phyloP scores from a whole-genome alignment of 192 early-diverging fungal genomes.

The Gamsiella multidivaricata region DNA sequence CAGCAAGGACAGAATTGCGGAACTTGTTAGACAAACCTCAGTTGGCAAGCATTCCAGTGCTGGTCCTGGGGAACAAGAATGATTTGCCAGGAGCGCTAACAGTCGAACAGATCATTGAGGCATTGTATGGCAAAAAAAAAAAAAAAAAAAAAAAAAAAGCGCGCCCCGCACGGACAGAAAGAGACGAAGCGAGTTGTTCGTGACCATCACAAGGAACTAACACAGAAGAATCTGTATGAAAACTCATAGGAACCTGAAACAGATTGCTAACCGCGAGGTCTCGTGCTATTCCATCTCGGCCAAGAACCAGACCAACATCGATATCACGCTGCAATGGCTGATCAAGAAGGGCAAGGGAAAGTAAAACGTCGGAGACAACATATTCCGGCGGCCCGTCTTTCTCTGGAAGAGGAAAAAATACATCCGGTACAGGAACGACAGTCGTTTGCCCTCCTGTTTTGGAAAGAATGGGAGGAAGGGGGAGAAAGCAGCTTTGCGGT shows the following conservation, averaged over 20 bases:
- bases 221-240: no score
- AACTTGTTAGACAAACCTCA: conserved; percentile 93
- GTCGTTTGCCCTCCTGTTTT: no score
- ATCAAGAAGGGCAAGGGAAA: conserved; percentile 83
- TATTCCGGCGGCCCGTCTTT: not conserved
- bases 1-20: conserved; percentile 92
- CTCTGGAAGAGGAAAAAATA: no score
- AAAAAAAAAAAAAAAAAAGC: no score
- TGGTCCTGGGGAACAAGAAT: conserved; percentile 99
- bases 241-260: conserved; percentile 82
- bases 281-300: conserved; percentile 99
- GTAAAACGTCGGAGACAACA: conserved; percentile 22
- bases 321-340: conserved; percentile 96
- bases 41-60: conserved; percentile 92
- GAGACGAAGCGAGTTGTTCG: not conserved
- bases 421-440: no score
- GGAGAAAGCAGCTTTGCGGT: not conserved
- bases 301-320: conserved; percentile 98
- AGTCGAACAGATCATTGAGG: conserved; percentile 91
- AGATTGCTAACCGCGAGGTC: conserved; percentile 93
- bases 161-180: no score
- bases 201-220: not conserved
- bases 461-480: not conserved
- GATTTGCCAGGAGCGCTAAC: conserved; percentile 89
- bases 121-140: conserved; percentile 77